Conservation (phyloP, 2,329 filamentous ascomycete genomes). For the Basipetospora chlamydospora region DNA sequence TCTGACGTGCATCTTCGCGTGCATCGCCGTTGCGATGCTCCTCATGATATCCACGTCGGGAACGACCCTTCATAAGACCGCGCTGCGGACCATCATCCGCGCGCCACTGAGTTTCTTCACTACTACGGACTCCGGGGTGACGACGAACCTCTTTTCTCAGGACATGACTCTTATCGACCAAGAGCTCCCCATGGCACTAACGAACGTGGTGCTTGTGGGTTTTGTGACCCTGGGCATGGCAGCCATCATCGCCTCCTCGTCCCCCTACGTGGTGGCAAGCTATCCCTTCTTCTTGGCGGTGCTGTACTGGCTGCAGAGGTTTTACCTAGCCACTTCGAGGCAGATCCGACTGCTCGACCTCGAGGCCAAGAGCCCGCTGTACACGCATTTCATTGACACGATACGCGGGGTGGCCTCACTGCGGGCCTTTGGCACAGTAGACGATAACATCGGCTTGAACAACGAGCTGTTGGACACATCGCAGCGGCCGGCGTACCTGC, state of each 20-base stretch:
- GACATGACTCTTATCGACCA: conserved; percentile 27
- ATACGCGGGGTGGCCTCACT: conserved; percentile 40
- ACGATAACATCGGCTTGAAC: conserved; percentile 26
- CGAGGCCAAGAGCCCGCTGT: conserved; percentile 45
- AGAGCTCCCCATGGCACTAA: conserved; percentile 20
- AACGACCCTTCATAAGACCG: conserved; percentile 16
- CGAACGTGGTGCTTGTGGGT: conserved; percentile 14
- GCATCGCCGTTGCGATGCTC: conserved; percentile 13
- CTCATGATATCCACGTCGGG: conserved; percentile 16
- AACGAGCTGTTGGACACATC: conserved; percentile 34
- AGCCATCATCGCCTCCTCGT: conserved; percentile 28
- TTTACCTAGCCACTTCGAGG: conserved; percentile 45
- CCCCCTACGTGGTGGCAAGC: conserved; percentile 28
- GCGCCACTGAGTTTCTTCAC: conserved; percentile 28
- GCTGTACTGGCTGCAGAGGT: conserved; percentile 36
- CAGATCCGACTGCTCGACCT: conserved; percentile 47
- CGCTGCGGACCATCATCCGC: conserved; percentile 18
- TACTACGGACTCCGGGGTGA: conserved; percentile 23
- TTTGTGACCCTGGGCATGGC: conserved; percentile 24
- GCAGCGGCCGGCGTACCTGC: conserved; percentile 41
- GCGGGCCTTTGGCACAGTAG: conserved; percentile 42
- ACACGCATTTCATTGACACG: conserved; percentile 39
- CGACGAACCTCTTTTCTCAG: conserved; percentile 30
- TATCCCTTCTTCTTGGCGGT: conserved; percentile 32
- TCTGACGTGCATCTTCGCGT: conserved; percentile 9